A percentile compares a stretch with the other conserved stretches of the same genome.
Conservation (phyloP, 192 early-diverging fungal genomes). For the Coemansia aciculifera region DNA sequence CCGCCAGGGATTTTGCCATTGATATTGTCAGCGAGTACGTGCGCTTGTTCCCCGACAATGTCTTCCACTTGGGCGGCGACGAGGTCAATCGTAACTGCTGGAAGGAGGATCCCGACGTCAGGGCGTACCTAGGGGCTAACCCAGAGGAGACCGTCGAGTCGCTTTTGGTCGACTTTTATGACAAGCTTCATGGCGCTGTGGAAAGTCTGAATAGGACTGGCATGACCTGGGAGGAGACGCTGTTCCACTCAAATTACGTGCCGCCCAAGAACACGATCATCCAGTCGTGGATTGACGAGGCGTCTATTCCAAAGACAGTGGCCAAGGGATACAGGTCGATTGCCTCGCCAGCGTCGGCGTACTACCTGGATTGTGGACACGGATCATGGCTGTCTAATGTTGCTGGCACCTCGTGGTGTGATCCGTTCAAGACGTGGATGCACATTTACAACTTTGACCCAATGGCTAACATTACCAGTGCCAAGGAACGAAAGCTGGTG, state of each 20-base stretch:
- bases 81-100: slow-evolving; percentile 75
- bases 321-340: slow-evolving; percentile 66
- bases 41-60: slow-evolving; percentile 66
- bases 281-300: slow-evolving; percentile 71
- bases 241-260: slow-evolving; percentile 58
- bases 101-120: slow-evolving; percentile 57
- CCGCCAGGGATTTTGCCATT: slow-evolving; percentile 64
- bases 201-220: slow-evolving; percentile 56
- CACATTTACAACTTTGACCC: slow-evolving; percentile 69
- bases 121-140: slow-evolving; percentile 36
- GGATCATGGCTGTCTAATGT: slow-evolving; percentile 72
- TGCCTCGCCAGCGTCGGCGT: slow-evolving; percentile 62
- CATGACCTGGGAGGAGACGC: slow-evolving; percentile 81
- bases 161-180: slow-evolving; percentile 56
- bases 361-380: slow-evolving; percentile 78
- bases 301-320: slow-evolving; percentile 59
- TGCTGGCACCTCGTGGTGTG: slow-evolving; percentile 71
- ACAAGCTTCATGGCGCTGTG: slow-evolving; percentile 57
- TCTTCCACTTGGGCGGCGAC: slow-evolving; percentile 77
- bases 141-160: slow-evolving; percentile 36
- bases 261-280: slow-evolving; percentile 66
- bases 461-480: slow-evolving; percentile 56
- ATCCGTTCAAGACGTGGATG: slow-evolving; percentile 75
- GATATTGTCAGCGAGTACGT: slow-evolving; percentile 68
- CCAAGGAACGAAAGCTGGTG: slow-evolving; percentile 59